A percentile compares a stretch with the other conserved stretches of the same genome.
Evolutionary conservation across 352 stramenopile genomes (phyloP).

Genomic region (Phytophthora pseudosyringae): DNA sequence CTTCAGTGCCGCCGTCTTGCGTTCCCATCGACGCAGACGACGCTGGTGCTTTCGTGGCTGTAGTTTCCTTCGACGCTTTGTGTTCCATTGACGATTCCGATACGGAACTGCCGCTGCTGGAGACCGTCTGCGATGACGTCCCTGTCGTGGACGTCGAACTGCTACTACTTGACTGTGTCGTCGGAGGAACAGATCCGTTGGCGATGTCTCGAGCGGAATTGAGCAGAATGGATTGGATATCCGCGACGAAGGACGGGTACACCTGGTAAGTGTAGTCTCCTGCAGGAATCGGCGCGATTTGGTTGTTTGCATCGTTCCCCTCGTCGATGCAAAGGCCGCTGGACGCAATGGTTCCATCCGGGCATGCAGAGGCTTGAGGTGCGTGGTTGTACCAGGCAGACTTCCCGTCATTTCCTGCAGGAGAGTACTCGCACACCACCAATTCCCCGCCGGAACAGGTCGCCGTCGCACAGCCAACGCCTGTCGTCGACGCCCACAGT

Average conservation of each 20-base stretch:
- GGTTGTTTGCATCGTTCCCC: constrained; percentile 49
- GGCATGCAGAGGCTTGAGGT: constrained; percentile 45
- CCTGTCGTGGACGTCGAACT: not conserved
- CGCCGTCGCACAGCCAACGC: constrained; percentile 64
- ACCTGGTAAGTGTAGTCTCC: constrained; percentile 58
- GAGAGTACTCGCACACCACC: constrained; percentile 69
- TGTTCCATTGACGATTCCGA: not conserved
- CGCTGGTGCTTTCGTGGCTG: not conserved
- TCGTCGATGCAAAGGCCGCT: constrained; percentile 51
- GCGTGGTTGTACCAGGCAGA: constrained; percentile 65
- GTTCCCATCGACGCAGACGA: constrained; percentile 8
- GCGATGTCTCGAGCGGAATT: constrained; percentile 40
- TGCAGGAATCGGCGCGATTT: constrained; percentile 56
- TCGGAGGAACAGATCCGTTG: constrained; percentile 20
- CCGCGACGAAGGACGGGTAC: constrained; percentile 58
- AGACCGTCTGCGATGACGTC: constrained; percentile 2
- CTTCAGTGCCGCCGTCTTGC: constrained; percentile 15
- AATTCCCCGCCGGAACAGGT: constrained; percentile 45
- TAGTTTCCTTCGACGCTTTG: constrained; percentile 8
- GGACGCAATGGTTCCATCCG: constrained; percentile 44
- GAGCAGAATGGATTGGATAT: constrained; percentile 55
- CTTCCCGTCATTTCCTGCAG: constrained; percentile 51
- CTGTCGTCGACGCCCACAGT: constrained; percentile 61
- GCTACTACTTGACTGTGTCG: constrained; percentile 6
- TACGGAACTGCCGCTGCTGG: not conserved